phyloP scores from a whole-genome alignment of 495 filamentous ascomycete species.

The Chaetomidium leptoderma region DNA sequence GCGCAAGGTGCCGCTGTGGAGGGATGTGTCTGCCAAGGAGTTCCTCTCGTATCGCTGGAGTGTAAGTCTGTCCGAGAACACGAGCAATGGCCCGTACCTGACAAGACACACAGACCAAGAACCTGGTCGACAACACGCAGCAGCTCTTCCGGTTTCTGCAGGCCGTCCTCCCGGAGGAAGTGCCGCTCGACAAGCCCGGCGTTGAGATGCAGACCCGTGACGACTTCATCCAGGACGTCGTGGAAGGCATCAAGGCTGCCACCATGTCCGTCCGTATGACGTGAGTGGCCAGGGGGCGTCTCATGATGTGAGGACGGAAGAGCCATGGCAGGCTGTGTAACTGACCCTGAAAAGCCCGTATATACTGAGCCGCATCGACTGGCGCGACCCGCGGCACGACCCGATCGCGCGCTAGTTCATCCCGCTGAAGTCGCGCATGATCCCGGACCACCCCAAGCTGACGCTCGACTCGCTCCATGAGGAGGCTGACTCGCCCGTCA shows the following conservation, averaged over 20 bases:
- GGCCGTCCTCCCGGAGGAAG: conserved; percentile 41
- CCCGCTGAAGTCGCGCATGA: conserved; percentile 46
- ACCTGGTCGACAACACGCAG: conserved; percentile 37
- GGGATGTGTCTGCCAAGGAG: conserved; percentile 38
- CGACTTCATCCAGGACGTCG: conserved; percentile 50
- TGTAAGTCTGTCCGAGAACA: conserved; percentile 33
- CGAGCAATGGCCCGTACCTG: not conserved
- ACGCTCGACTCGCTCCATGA: conserved; percentile 48
- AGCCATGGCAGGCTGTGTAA: too few species aligned
- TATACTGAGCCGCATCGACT: conserved; percentile 50
- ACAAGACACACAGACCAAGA: conserved; percentile 26
- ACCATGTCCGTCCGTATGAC: conserved; percentile 53
- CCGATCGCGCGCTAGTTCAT: conserved; percentile 54
- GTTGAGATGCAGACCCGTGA: conserved; percentile 40
- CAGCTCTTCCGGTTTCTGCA: conserved; percentile 44
- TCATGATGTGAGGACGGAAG: too few species aligned
- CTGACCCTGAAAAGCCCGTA: conserved; percentile 46
- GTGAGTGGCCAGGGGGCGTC: conserved; percentile 27
- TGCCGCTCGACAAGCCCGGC: conserved; percentile 35
- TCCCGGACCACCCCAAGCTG: conserved; percentile 45
- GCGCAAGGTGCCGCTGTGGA: conserved; percentile 43
- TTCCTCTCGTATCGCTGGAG: conserved; percentile 48
- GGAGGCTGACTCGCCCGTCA: conserved; percentile 43
- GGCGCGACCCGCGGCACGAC: conserved; percentile 51
- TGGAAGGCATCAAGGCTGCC: conserved; percentile 43